phyloP scores from a whole-genome alignment of 2,329 filamentous ascomycete genomes.

The Ceratocystis albifundus region DNA sequence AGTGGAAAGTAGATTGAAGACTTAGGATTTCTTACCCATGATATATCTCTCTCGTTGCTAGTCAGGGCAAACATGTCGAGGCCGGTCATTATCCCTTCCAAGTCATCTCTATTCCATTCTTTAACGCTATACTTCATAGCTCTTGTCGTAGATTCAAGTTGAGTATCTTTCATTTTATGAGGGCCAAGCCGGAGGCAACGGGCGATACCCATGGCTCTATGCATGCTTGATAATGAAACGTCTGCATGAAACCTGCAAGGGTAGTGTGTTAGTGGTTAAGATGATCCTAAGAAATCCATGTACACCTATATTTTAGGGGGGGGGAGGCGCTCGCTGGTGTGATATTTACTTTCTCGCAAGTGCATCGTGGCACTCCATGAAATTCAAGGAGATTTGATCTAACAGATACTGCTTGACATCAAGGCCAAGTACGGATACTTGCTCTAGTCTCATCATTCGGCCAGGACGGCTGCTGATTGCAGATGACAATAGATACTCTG shows the following conservation, averaged over 20 bases:
- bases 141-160: not conserved
- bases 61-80: constrained; percentile 85
- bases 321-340: not conserved
- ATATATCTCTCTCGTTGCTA: constrained; percentile 59
- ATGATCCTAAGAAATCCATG: not conserved
- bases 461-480: constrained; percentile 60
- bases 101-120: constrained; percentile 13
- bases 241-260: constrained; percentile 21
- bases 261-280: constrained; percentile 8
- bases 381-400: constrained; percentile 48
- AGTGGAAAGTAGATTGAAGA: too few species aligned
- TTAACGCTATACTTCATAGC: not conserved
- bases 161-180: constrained; percentile 7
- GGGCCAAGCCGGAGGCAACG: constrained; percentile 48
- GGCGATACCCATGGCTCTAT: constrained; percentile 65
- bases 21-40: constrained; percentile 44
- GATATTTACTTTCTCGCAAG: constrained; percentile 54
- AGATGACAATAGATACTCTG: constrained; percentile 48
- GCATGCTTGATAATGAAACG: constrained; percentile 43
- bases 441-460: constrained; percentile 57
- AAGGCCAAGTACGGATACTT: constrained; percentile 62
- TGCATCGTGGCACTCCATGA: constrained; percentile 53
- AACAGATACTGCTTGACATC: constrained; percentile 80
- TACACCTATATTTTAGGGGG: not conserved
- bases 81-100: constrained; percentile 66